phyloP scores from a whole-genome alignment of 2,329 filamentous ascomycete species.

The Monosporascus ibericus region DNA sequence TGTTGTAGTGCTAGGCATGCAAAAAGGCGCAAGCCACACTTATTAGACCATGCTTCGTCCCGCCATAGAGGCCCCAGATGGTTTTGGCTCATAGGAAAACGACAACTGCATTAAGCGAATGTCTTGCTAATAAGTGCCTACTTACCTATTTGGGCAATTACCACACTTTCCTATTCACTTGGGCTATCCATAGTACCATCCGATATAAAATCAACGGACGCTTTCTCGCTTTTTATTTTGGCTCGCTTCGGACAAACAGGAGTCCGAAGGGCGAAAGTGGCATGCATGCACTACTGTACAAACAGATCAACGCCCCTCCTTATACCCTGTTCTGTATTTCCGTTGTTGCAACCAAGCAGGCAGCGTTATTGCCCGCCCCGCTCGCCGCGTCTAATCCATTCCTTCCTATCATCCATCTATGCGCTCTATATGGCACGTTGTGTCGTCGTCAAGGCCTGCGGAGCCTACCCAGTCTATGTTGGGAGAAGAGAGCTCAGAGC shows the following conservation, averaged over 20 bases:
- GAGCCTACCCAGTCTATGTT: slow-evolving; percentile 17
- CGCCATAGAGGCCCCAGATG: too few relatives aligned
- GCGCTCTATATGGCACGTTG: slow-evolving; percentile 1
- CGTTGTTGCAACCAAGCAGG: neutral
- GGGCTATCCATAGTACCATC: too few relatives aligned
- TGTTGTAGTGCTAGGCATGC: too few relatives aligned
- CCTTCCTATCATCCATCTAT: neutral
- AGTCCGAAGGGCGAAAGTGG: neutral
- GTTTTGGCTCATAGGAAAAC: too few relatives aligned
- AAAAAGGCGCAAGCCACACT: too few relatives aligned
- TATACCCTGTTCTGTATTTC: neutral
- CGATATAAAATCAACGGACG: neutral
- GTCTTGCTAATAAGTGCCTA: too few relatives aligned
- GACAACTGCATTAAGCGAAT: too few relatives aligned
- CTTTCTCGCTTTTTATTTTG: neutral
- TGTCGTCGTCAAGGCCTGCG: slow-evolving; percentile 13
- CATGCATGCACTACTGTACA: neutral
- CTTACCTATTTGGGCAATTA: too few relatives aligned
- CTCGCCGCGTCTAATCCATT: neutral
- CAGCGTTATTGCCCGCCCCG: neutral
- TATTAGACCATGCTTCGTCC: too few relatives aligned
- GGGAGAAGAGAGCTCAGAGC: slow-evolving; percentile 9
- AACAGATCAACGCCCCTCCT: neutral
- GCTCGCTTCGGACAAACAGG: neutral
- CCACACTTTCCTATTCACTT: too few relatives aligned